Evolutionary conservation across 2,329 filamentous ascomycete genomes (phyloP).

Genomic region (Microsporum ferrugineum): DNA sequence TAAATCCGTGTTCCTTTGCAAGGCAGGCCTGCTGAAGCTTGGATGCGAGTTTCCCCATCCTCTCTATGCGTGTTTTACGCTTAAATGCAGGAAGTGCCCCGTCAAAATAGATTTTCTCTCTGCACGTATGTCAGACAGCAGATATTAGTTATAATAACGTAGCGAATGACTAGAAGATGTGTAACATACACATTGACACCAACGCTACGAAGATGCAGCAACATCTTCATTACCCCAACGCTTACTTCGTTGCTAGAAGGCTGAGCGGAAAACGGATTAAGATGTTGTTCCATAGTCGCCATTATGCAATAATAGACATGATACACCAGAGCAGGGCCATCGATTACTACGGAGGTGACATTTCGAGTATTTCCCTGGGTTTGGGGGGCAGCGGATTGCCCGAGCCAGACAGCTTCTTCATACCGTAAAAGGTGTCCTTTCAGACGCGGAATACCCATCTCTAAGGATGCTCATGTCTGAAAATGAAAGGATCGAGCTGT

Average conservation of each 20-base stretch:
- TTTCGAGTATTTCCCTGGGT: conserved; percentile 6
- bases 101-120: conserved; percentile 70
- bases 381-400: conserved; percentile 3
- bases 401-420: conserved; percentile 35
- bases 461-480: neutral
- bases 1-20: conserved; percentile 23
- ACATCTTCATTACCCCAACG: conserved; percentile 47
- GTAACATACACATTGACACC: conserved; percentile 51
- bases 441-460: conserved; percentile 52
- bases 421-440: conserved; percentile 44
- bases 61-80: conserved; percentile 46
- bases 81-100: conserved; percentile 64
- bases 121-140: conserved; percentile 22
- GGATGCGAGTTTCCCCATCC: conserved; percentile 48
- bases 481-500: neutral
- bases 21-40: conserved; percentile 44
- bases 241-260: conserved; percentile 56
- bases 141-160: conserved; percentile 5
- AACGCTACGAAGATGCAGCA: conserved; percentile 46
- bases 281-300: conserved; percentile 25
- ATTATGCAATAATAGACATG: conserved; percentile 53
- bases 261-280: conserved; percentile 41
- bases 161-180: neutral
- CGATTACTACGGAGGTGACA: conserved; percentile 44
- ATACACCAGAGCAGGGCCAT: conserved; percentile 70